These are phyloP conservation scores for Tolypocladium endophyticum DNA, from an alignment of 2,329 filamentous ascomycete species.

Conservation along the genomic window DNA sequence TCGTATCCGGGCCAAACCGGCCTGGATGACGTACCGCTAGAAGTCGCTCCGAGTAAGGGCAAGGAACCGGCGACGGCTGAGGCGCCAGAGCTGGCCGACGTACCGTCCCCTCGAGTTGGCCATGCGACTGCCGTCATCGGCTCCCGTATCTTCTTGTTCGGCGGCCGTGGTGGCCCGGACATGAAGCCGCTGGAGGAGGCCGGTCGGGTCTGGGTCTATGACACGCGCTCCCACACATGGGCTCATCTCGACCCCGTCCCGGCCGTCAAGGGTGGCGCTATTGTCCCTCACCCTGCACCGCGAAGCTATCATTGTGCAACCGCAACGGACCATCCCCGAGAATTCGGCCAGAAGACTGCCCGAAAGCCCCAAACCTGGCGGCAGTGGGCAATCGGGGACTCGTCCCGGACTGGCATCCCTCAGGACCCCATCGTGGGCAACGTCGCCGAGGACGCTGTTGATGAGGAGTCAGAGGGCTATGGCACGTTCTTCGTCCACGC, in stretches of 20 bases:
- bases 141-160: slow-evolving; percentile 68
- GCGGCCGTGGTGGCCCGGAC: slow-evolving; percentile 60
- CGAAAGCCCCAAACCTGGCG: slow-evolving; percentile 36
- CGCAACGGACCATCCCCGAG: slow-evolving; percentile 44
- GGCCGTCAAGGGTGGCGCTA: slow-evolving; percentile 28
- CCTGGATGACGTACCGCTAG: slow-evolving; percentile 31
- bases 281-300: slow-evolving; percentile 41
- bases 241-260: slow-evolving; percentile 47
- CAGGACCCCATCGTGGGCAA: slow-evolving; percentile 48
- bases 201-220: slow-evolving; percentile 67
- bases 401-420: slow-evolving; percentile 43
- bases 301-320: slow-evolving; percentile 62
- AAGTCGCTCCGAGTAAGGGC: slow-evolving; percentile 23
- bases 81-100: slow-evolving; percentile 23
- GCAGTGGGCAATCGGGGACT: slow-evolving; percentile 46
- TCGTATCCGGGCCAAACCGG: slow-evolving; percentile 18
- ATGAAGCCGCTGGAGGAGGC: slow-evolving; percentile 64
- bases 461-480: slow-evolving; percentile 50
- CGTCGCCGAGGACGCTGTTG: slow-evolving; percentile 46
- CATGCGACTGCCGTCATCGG: slow-evolving; percentile 60
- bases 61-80: slow-evolving; percentile 22
- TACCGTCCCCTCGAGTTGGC: slow-evolving; percentile 61
- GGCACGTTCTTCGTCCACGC: slow-evolving; percentile 68
- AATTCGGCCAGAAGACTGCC: slow-evolving; percentile 28
- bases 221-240: slow-evolving; percentile 57